These are phyloP conservation scores for Fusarium sp. DNA, from an alignment of 2,329 filamentous ascomycete genomes.

Conservation along the genomic window DNA sequence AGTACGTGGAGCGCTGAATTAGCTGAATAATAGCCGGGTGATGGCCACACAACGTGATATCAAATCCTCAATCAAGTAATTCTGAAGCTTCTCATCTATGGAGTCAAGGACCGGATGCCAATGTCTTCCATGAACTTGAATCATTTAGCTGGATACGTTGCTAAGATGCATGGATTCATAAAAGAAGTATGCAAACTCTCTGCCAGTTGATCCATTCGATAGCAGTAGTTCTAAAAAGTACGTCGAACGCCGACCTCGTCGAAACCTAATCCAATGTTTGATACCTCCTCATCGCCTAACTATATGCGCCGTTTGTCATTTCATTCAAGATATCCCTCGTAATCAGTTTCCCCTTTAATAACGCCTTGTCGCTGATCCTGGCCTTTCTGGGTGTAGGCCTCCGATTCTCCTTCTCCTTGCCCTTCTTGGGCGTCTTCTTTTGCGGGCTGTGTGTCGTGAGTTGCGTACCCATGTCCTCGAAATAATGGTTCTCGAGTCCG, in stretches of 20 bases:
- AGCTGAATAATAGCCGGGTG: conserved; percentile 13
- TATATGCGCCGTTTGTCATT: conserved; percentile 59
- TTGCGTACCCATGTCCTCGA: conserved; percentile 68
- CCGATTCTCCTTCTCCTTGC: conserved; percentile 62
- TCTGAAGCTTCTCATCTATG: too few relatives aligned
- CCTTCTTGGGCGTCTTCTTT: conserved; percentile 46
- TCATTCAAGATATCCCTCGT: conserved; percentile 84
- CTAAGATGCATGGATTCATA: background rate
- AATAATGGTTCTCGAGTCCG: conserved; percentile 74
- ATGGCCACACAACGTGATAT: too few relatives aligned
- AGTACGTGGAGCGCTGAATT: conserved; percentile 34
- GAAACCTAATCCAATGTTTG: conserved; percentile 17
- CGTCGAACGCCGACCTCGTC: conserved; percentile 31
- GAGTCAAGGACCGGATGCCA: too few relatives aligned
- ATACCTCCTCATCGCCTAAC: conserved; percentile 23
- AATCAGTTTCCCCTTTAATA: conserved; percentile 75
- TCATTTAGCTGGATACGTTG: too few relatives aligned
- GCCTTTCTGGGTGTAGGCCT: conserved; percentile 63
- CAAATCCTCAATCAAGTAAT: too few relatives aligned
- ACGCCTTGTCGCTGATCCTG: conserved; percentile 68
- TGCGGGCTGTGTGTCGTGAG: conserved; percentile 49
- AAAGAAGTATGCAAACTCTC: background rate
- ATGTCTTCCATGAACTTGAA: too few relatives aligned
- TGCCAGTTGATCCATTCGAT: background rate
- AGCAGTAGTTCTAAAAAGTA: conserved; percentile 48